Conservation (phyloP, 129 eudicot genomes). For the Saposhnikovia divaricata region DNA sequence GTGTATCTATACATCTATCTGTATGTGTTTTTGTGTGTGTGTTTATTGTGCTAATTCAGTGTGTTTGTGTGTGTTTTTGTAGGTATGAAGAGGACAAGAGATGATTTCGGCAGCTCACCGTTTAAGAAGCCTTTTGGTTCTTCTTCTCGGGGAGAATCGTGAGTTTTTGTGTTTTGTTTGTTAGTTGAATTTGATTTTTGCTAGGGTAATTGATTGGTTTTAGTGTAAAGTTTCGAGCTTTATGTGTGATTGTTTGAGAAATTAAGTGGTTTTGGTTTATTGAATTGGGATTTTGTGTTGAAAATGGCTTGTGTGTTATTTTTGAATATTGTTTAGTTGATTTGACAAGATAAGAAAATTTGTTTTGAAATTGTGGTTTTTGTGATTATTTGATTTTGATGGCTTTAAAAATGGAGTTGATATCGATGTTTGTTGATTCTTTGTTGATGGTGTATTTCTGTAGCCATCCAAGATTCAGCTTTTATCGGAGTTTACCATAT, state of each 20-base stretch:
- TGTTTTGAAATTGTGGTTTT: not conserved
- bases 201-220: not conserved
- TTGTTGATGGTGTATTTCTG: not conserved
- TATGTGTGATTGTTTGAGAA: not conserved
- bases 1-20: not conserved
- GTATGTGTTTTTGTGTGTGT: not conserved
- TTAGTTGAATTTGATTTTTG: not conserved
- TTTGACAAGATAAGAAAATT: not conserved
- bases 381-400: not conserved
- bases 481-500: not conserved
- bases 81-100: constrained; percentile 25
- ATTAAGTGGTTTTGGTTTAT: not conserved
- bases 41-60: no score
- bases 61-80: not conserved
- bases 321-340: not conserved
- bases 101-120: constrained; percentile 60
- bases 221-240: not conserved
- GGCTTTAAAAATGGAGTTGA: not conserved
- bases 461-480: not conserved
- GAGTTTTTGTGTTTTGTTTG: constrained; percentile 19
- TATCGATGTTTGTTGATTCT: not conserved
- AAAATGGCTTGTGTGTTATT: not conserved
- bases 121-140: constrained; percentile 81
- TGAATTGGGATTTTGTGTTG: constrained; percentile 4
- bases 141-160: constrained; percentile 77